Evolutionary conservation across 1,139 yeast genomes (phyloP).

Genomic region (Candida pseudoviswanathii): DNA sequence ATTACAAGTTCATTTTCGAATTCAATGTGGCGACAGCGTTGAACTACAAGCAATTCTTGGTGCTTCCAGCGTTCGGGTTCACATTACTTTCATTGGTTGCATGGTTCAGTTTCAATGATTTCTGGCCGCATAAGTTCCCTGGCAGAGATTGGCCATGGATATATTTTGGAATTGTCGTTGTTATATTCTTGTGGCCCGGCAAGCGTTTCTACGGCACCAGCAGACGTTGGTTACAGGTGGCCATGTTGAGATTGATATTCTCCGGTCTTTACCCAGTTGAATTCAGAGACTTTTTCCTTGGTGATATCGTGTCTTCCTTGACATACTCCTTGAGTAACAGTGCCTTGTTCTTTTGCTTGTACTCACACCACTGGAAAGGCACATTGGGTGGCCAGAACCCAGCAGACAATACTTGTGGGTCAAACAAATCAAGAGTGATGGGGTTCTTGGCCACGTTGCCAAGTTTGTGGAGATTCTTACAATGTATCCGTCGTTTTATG

Average conservation of each 20-base stretch:
- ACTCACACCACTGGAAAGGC: slow-evolving; percentile 68
- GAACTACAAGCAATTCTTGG: slow-evolving; percentile 63
- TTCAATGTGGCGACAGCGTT: slow-evolving; percentile 73
- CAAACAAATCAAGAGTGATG: slow-evolving; percentile 71
- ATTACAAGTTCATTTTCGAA: slow-evolving; percentile 91
- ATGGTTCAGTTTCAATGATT: slow-evolving; percentile 76
- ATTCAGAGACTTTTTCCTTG: slow-evolving; percentile 89
- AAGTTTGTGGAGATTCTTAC: slow-evolving; percentile 86
- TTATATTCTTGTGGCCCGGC: slow-evolving; percentile 65
- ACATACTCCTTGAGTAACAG: slow-evolving; percentile 86
- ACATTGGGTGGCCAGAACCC: slow-evolving; percentile 39
- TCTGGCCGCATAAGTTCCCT: slow-evolving; percentile 61
- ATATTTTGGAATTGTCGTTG: slow-evolving; percentile 56
- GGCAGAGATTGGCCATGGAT: slow-evolving; percentile 84
- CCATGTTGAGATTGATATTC: slow-evolving; percentile 69
- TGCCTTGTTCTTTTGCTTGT: slow-evolving; percentile 83
- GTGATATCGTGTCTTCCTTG: slow-evolving; percentile 86
- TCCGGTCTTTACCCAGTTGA: slow-evolving; percentile 95
- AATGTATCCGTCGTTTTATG: slow-evolving; percentile 85
- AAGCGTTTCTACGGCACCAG: slow-evolving; percentile 53
- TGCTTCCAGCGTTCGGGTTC: slow-evolving; percentile 62
- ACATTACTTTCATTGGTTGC: slow-evolving; percentile 59
- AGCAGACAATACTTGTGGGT: slow-evolving; percentile 60
- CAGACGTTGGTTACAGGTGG: slow-evolving; percentile 73
- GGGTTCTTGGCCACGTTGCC: slow-evolving; percentile 88